Evolutionary conservation across 1,284 basidiomycete species (phyloP).

Genomic region (Tremellales sp.): DNA sequence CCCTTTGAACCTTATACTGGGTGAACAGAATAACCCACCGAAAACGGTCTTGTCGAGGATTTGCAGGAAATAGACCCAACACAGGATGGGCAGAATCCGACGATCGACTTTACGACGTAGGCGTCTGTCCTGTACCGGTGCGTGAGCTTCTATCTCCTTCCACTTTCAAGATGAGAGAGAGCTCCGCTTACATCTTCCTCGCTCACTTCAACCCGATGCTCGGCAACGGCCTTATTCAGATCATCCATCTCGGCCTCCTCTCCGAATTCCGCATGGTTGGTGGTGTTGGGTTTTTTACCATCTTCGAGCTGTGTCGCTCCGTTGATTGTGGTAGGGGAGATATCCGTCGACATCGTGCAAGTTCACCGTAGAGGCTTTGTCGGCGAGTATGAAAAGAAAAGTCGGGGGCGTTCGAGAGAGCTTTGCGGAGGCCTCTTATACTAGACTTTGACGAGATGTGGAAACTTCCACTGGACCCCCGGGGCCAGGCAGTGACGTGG

Average conservation of each 20-base stretch:
- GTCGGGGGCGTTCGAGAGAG: no score
- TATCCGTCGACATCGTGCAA: neutral
- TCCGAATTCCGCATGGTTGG: neutral
- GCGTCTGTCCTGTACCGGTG: slow-evolving; percentile 13
- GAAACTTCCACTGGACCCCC: no score
- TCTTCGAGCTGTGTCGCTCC: neutral
- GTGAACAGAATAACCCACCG: slow-evolving; percentile 5
- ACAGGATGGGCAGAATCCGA: slow-evolving; percentile 23
- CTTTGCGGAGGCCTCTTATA: no score
- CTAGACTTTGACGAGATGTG: no score
- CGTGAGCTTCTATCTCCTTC: neutral
- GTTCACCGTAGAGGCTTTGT: no score
- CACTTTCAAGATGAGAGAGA: neutral
- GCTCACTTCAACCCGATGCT: neutral
- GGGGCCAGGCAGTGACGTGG: no score
- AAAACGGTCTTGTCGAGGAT: slow-evolving; percentile 32
- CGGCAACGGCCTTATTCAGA: neutral
- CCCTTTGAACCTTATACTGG: slow-evolving; percentile 9
- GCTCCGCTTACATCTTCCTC: slow-evolving; percentile 3
- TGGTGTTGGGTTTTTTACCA: neutral
- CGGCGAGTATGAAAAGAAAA: no score
- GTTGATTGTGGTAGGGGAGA: neutral
- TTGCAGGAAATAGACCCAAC: slow-evolving; percentile 37
- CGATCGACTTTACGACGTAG: slow-evolving; percentile 27
- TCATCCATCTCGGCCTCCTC: neutral